Evolutionary conservation across 306 rosid species (phyloP).

Genomic region (Inga leiocalycina): DNA sequence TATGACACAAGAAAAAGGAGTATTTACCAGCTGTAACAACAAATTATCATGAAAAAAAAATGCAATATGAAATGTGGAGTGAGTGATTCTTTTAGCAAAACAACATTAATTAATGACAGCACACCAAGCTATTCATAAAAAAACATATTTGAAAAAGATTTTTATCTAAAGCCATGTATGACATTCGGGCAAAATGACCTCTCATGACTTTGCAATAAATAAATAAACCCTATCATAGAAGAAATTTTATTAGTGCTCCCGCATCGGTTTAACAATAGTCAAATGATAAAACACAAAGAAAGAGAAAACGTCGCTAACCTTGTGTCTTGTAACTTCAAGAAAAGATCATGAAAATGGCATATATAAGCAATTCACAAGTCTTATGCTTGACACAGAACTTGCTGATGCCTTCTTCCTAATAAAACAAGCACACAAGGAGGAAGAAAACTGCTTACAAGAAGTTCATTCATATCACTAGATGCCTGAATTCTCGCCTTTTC

Average conservation of each 20-base stretch:
- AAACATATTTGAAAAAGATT: neutral
- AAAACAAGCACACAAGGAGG: constrained; percentile 19
- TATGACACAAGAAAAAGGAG: neutral
- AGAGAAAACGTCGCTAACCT: neutral
- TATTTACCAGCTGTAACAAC: neutral
- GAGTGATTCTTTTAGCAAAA: neutral
- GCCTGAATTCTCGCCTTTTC: constrained; percentile 93
- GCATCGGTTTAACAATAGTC: neutral
- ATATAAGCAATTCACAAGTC: neutral
- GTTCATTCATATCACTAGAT: constrained; percentile 98
- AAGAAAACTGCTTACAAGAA: constrained; percentile 63
- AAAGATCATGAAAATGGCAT: neutral
- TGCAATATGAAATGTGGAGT: neutral
- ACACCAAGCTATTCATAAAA: neutral
- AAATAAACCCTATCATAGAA: neutral
- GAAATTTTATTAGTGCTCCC: neutral
- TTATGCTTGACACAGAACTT: neutral
- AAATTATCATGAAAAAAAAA: neutral
- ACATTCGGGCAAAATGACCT: neutral
- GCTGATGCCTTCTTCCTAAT: constrained; percentile 19
- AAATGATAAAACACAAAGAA: neutral
- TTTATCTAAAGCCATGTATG: neutral
- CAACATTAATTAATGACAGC: neutral
- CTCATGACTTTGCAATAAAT: neutral
- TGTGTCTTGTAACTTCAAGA: neutral